These are phyloP conservation scores for Amborella trichopoda DNA, from an alignment of 164 flowering plant species.

Conservation along the genomic window DNA sequence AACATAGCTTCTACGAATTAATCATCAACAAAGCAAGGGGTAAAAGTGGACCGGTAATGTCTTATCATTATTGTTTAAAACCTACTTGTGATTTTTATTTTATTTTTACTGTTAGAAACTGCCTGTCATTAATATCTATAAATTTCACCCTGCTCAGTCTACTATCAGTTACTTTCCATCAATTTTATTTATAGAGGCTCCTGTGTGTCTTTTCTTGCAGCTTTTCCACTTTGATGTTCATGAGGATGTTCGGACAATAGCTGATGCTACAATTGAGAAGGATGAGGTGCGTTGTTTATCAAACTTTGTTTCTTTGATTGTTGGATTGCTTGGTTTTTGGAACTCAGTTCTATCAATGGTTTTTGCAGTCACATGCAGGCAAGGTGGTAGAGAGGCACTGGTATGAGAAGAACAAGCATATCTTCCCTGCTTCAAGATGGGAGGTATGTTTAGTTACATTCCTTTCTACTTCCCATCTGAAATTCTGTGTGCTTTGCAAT, in stretches of 20 bases:
- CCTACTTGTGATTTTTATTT: too few relatives aligned
- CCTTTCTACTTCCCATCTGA: too few relatives aligned
- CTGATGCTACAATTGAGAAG: constrained; percentile 95
- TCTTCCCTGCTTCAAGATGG: constrained; percentile 99
- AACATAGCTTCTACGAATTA: constrained; percentile 95
- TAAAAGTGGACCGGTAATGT: constrained; percentile 98
- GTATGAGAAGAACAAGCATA: constrained; percentile 98
- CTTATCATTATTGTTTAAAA: not conserved
- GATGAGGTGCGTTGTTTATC: constrained; percentile 63
- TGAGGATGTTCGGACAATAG: constrained; percentile 92
- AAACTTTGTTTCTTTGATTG: not conserved
- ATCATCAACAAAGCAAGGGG: constrained; percentile 96
- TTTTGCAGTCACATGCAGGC: constrained; percentile 89
- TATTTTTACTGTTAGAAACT: too few relatives aligned
- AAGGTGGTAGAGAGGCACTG: constrained; percentile 99
- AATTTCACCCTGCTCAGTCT: too few relatives aligned
- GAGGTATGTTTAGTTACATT: constrained; percentile 42
- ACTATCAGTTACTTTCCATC: too few relatives aligned
- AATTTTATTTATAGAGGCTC: too few relatives aligned
- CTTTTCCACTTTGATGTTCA: constrained; percentile 99
- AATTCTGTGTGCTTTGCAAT: too few relatives aligned
- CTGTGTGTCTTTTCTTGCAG: constrained; percentile 24
- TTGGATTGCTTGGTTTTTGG: not conserved
- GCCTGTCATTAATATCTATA: too few relatives aligned
- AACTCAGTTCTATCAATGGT: not conserved